Evolutionary conservation across 495 filamentous ascomycete genomes (phyloP), one percentile per base, ranked within the genome.

Genomic region (Beverwykella pulmonaria): DNA sequence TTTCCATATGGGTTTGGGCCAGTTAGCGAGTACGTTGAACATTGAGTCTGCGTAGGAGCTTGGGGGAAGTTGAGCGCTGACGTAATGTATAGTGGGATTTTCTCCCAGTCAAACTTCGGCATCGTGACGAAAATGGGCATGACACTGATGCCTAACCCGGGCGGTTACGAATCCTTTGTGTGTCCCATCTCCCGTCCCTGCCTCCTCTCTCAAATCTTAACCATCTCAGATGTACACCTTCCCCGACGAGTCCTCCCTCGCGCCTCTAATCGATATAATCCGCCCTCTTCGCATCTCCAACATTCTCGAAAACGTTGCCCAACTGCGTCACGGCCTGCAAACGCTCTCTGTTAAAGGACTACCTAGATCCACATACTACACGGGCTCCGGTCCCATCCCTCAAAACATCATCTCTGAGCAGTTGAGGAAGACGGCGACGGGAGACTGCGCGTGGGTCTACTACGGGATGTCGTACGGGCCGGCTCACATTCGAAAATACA

Each of bases 1-100:
- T 68, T 68, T 55, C 65, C 65, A 41, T 68, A 68, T 50, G 65
- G 65, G 30, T 68, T 68, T 54, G 65, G 65, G 25, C 65, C 65
- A 12, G 49, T 26, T 32, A 68, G 53, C 36, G 64, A 67, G 62
- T 65, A 65, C 41, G 62, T 58, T 12, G 5, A 10, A 29, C 10
- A 7, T 54, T 12, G 2, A 27, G 25, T 15, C 25, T 48, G 20
- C 39, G 2, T 10, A 53, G 0, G 10, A 1, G 30, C 52, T 10
- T 17, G 48, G 3, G 27, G 5, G 19, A 64, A 25, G 46, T 22
- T 20, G 5, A 19, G 10, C 1, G 12, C 54, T 41, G n/a, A 58
- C 36, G 8, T 29, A n/a, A 12, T 23, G 25, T 23, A 14, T n/a
- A 65, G 57, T 53, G 65, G 65, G 25, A 68, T 68, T 8, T 68